Conservation (phyloP, 257 asterid species). For the Solanum clarkiae region DNA sequence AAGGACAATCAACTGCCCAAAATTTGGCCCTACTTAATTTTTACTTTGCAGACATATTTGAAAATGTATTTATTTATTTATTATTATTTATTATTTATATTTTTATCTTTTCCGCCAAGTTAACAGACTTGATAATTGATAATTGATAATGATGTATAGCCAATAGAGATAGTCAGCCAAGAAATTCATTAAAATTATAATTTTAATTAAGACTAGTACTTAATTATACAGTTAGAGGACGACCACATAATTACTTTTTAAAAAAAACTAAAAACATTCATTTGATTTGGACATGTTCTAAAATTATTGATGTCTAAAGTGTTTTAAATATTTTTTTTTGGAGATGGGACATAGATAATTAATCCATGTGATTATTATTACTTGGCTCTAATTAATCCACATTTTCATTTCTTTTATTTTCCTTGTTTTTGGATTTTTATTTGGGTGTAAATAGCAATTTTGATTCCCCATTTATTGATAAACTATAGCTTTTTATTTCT, state of each 20-base stretch:
- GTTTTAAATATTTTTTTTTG: background rate
- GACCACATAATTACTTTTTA: background rate
- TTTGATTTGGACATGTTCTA: background rate
- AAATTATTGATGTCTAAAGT: background rate
- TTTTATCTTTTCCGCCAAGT: background rate
- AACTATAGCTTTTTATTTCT: background rate
- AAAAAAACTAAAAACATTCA: background rate
- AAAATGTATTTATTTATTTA: background rate
- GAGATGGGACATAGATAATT: background rate
- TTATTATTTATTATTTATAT: background rate
- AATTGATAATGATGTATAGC: constrained; percentile 1
- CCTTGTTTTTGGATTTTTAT: background rate
- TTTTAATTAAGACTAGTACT: background rate
- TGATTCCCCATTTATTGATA: background rate
- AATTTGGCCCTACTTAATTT: background rate
- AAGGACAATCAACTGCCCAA: background rate
- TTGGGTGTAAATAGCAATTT: background rate
- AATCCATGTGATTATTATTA: background rate
- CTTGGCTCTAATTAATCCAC: background rate
- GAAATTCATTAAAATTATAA: background rate
- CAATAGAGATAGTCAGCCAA: constrained; percentile 13
- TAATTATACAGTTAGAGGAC: background rate
- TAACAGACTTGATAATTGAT: constrained; percentile 1
- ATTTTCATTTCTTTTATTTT: background rate
- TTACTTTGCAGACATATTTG: background rate